Percentiles rank a stretch among this genome's conserved stretches.
phyloP scores from a whole-genome alignment of 352 stramenopile species.

The Phytophthora brassicae region DNA sequence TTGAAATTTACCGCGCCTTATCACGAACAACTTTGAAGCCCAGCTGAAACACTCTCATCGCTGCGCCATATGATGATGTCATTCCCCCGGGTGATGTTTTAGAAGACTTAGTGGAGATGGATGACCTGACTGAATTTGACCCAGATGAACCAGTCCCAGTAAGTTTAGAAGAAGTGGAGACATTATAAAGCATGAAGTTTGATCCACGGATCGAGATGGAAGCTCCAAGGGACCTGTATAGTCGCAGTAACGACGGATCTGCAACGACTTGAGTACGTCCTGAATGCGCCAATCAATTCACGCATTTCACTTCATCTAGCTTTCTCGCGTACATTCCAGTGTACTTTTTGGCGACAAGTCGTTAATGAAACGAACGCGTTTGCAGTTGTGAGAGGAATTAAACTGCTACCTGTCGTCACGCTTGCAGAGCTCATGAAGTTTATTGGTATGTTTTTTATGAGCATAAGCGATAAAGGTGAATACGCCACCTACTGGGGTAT shows the following conservation, averaged over 20 bases:
- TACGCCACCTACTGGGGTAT: not conserved
- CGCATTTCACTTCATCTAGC: not conserved
- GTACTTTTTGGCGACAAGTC: slow-evolving; percentile 11
- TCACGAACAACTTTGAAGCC: not conserved
- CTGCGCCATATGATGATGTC: not conserved
- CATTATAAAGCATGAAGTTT: slow-evolving; percentile 4
- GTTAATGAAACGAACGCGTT: slow-evolving; percentile 9
- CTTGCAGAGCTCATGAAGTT: slow-evolving; percentile 13
- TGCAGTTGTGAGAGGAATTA: not conserved
- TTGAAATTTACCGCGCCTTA: slow-evolving; percentile 9
- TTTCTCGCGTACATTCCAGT: not conserved
- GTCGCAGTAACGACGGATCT: not conserved
- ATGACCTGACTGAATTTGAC: slow-evolving; percentile 5
- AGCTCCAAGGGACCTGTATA: not conserved
- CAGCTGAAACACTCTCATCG: not conserved
- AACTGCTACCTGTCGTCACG: not conserved
- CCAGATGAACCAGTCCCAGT: not conserved
- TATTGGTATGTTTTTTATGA: slow-evolving; percentile 16
- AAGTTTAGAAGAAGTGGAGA: slow-evolving; percentile 1
- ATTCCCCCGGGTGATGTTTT: not conserved
- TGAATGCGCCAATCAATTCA: slow-evolving; percentile 1
- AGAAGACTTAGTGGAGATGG: slow-evolving; percentile 1
- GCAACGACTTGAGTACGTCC: not conserved
- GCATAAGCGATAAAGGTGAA: slow-evolving; percentile 6
- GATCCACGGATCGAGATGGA: slow-evolving; percentile 3